These are phyloP conservation scores for Crassisporium funariophilum DNA, from an alignment of 768 basidiomycete species.

Conservation along the genomic window DNA sequence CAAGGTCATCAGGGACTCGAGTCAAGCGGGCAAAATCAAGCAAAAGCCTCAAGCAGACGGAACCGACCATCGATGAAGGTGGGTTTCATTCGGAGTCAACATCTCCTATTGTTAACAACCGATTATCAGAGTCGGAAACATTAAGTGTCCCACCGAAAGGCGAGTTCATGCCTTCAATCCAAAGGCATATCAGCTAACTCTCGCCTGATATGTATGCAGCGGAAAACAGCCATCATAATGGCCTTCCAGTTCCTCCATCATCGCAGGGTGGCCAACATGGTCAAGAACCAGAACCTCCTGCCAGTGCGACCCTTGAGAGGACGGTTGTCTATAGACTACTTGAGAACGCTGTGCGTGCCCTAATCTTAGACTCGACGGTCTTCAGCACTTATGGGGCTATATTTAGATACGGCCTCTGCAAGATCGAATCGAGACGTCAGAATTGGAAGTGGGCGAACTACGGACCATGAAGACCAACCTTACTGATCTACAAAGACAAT, in stretches of 20 bases:
- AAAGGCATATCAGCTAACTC: too few species aligned
- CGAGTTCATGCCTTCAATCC: neutral
- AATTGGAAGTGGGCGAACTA: conserved; percentile 21
- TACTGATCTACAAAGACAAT: conserved; percentile 16
- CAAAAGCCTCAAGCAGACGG: conserved; percentile 48
- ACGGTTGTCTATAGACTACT: too few species aligned
- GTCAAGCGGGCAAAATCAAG: conserved; percentile 53
- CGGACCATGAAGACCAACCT: conserved; percentile 27
- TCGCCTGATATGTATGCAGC: too few species aligned
- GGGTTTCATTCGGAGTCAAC: conserved; percentile 8
- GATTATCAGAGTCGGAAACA: conserved; percentile 26
- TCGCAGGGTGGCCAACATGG: too few species aligned
- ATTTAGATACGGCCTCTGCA: conserved; percentile 52
- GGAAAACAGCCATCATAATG: too few species aligned
- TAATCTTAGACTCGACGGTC: neutral
- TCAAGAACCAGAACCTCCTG: too few species aligned
- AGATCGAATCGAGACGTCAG: conserved; percentile 30
- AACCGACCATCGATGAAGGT: conserved; percentile 68
- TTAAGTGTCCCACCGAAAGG: conserved; percentile 9
- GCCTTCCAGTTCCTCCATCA: too few species aligned
- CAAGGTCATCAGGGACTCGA: conserved; percentile 55
- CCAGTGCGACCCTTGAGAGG: too few species aligned
- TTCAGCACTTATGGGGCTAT: neutral
- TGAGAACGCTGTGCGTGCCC: neutral
- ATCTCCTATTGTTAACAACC: conserved; percentile 5